Conservation (phyloP, 2,329 filamentous ascomycete species). For the Talaromyces amestolkiae region DNA sequence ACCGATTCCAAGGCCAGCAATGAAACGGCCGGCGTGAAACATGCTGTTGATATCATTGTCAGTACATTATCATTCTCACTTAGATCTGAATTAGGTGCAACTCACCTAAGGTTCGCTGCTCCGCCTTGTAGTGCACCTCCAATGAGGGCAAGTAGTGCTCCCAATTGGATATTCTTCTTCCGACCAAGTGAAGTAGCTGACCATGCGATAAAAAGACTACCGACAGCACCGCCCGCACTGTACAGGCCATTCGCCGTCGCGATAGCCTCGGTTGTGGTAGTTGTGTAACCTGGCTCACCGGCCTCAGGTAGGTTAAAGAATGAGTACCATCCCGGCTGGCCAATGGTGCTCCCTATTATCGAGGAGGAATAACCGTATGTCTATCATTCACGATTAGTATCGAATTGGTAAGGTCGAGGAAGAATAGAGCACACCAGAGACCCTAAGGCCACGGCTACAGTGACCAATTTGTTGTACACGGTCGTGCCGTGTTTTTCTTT, state of each 20-base stretch:
- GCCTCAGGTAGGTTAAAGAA: constrained; percentile 49
- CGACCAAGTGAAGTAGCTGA: constrained; percentile 46
- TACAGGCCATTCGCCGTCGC: constrained; percentile 52
- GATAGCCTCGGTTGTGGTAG: constrained; percentile 48
- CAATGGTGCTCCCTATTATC: constrained; percentile 53
- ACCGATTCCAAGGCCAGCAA: constrained; percentile 45
- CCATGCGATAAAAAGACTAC: constrained; percentile 52
- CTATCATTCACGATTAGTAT: constrained; percentile 25
- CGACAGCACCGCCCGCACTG: constrained; percentile 50
- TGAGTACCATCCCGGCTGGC: constrained; percentile 53
- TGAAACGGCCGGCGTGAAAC: constrained; percentile 46
- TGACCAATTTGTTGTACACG: constrained; percentile 25
- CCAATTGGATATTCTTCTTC: constrained; percentile 49
- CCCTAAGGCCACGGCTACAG: constrained; percentile 39
- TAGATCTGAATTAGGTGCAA: too few species aligned
- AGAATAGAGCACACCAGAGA: constrained; percentile 31
- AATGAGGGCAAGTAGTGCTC: constrained; percentile 44
- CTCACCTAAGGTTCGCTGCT: constrained; percentile 45
- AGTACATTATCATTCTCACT: neutral
- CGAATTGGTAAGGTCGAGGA: neutral
- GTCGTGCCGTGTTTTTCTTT: neutral
- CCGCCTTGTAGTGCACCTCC: constrained; percentile 50
- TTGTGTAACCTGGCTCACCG: constrained; percentile 47
- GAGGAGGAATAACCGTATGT: constrained; percentile 54
- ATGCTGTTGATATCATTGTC: constrained; percentile 29